Conservation (phyloP, 2,329 filamentous ascomycete genomes). For the Botrytis elliptica region DNA sequence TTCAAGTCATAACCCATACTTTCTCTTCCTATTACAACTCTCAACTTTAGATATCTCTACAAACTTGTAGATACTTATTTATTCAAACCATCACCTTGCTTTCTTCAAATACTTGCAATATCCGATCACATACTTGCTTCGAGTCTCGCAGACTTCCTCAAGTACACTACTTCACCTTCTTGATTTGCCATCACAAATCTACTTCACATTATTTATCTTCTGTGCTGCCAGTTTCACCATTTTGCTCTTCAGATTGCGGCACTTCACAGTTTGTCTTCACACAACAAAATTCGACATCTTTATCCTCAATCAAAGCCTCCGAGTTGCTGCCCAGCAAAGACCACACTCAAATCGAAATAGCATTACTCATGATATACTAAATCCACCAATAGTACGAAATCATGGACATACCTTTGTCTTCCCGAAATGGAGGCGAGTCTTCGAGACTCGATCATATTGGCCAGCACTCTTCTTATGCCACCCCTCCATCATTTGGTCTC, state of each 20-base stretch:
- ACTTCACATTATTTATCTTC: background rate
- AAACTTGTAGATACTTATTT: background rate
- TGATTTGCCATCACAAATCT: background rate
- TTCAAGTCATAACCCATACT: background rate
- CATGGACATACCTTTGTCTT: background rate
- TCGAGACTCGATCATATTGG: background rate
- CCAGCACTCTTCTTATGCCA: background rate
- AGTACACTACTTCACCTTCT: background rate
- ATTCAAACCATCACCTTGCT: background rate
- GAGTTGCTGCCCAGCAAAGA: background rate
- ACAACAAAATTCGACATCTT: background rate
- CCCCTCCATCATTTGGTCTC: background rate
- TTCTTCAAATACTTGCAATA: background rate
- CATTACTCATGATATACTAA: background rate
- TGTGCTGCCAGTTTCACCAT: background rate
- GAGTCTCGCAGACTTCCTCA: background rate
- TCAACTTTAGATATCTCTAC: background rate
- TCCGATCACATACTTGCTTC: background rate
- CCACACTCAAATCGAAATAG: background rate
- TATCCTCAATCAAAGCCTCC: background rate
- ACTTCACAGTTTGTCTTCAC: background rate
- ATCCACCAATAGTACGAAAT: background rate
- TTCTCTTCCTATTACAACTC: background rate
- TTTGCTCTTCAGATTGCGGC: background rate
- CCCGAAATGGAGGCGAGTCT: background rate